phyloP scores from a whole-genome alignment of 192 early-diverging fungal genomes.

The Umbelopsis vinacea region DNA sequence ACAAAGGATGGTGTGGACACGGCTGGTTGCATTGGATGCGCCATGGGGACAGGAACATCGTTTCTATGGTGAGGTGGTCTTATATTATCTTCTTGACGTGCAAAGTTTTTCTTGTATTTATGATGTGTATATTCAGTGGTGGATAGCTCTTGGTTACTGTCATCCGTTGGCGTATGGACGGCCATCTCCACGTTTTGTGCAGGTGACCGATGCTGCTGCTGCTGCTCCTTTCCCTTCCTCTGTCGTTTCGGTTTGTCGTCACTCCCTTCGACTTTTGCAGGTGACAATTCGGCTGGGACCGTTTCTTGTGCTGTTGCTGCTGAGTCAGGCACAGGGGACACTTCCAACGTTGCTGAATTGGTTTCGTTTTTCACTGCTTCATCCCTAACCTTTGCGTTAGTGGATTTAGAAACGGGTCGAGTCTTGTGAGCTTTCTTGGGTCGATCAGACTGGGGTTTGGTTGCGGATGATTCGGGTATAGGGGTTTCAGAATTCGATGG shows the following conservation, averaged over 20 bases:
- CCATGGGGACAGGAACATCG: conserved; percentile 4
- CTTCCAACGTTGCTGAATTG: not conserved
- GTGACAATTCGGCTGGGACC: not conserved
- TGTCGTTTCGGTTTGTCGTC: not conserved
- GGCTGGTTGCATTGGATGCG: not conserved
- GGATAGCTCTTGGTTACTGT: not conserved
- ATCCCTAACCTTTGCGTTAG: not conserved
- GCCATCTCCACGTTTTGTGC: not conserved
- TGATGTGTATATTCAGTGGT: not conserved
- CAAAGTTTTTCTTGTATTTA: not conserved
- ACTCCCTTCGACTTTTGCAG: not conserved
- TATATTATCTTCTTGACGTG: conserved; percentile 1
- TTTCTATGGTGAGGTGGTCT: not conserved
- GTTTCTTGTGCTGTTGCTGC: not conserved
- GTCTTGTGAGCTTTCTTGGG: not conserved
- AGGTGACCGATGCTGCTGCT: not conserved
- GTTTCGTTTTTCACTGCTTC: not conserved
- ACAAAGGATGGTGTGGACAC: conserved; percentile 11
- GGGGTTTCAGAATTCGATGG: not conserved
- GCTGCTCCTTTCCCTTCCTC: not conserved
- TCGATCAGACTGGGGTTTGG: not conserved
- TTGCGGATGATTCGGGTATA: not conserved
- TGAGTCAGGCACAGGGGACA: too few species aligned
- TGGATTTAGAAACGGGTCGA: not conserved
- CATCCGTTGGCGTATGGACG: not conserved